Base-by-base conservation (phyloP, 2,329 filamentous ascomycete genomes). In the Trichoderma koningii region DNA sequence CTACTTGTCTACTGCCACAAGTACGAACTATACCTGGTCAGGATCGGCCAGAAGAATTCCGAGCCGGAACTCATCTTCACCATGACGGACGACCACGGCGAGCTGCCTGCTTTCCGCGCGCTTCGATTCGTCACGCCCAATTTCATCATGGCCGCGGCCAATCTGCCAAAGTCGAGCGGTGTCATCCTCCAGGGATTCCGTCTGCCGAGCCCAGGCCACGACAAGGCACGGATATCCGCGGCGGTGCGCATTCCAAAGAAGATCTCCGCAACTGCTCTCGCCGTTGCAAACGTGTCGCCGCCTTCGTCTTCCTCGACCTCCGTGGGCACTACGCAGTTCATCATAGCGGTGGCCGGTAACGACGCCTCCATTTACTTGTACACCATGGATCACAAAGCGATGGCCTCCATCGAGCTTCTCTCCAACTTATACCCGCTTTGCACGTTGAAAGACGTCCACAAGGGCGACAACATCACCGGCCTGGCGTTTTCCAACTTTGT, bases 1-100 rank as follows among this genome's bases (percentile, higher is more conserved):
- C 84, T 88, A 69, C 79, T 97, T 62, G 89, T 88, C 3, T 97
- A 92, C 76, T 93, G 90, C 76, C 88, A 90, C 71, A 88, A 92
- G 68, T 82, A 89, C 73, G 87, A 92, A 69, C 83, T 98, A 55
- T 90, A 88, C 76, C 79, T 89, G 42, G 82, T 90, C 70, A 84
- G 85, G 38, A 76, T 92, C 48, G 80, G 75, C 69, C 82, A 80
- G 71, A 77, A 78, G 51, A 71, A 77, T n/a, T 75, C 76, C 56
- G 81, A 83, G 28, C 83, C 85, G 5, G 74, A 78, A 68, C 76
- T 77, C 73, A 83, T 84, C 70, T 93, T 80, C 80, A 84, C 79
- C 26, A 83, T 87, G 68, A 80, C 83, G 47, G 76, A 80, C 30
- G 79, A 83, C 63, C 79, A 80, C 51, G 76, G 77, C 2, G 74